Conservation (phyloP, 306 rosid genomes). For the barrel medic (Medicago truncatula) region DNA sequence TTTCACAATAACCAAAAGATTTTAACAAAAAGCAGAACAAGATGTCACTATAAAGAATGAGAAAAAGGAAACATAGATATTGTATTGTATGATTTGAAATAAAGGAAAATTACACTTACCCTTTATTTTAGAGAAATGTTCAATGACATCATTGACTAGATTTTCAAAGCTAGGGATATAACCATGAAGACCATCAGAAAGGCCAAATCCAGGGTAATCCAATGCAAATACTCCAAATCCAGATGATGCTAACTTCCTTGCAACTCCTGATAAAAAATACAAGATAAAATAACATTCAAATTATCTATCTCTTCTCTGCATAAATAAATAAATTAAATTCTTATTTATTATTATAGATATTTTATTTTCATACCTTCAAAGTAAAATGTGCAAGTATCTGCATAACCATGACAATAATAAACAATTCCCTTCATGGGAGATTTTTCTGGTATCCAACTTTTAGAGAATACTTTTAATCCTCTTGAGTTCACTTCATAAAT, state of each 20-base stretch:
- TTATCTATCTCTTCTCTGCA: slow-evolving; percentile 14
- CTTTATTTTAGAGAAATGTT: slow-evolving; percentile 80
- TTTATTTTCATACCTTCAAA: slow-evolving; percentile 51
- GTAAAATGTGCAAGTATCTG: slow-evolving; percentile 63
- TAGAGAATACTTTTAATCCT: slow-evolving; percentile 55
- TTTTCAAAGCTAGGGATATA: slow-evolving; percentile 75
- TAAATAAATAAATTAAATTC: background rate
- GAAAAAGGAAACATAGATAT: slow-evolving; percentile 17
- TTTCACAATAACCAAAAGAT: background rate
- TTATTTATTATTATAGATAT: background rate
- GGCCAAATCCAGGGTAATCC: slow-evolving; percentile 98
- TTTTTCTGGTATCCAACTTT: slow-evolving; percentile 57
- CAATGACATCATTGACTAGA: slow-evolving; percentile 82
- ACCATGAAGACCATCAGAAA: slow-evolving; percentile 94
- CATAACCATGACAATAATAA: slow-evolving; percentile 62
- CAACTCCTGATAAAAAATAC: slow-evolving; percentile 64
- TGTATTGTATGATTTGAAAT: background rate
- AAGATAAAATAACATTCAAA: slow-evolving; percentile 13
- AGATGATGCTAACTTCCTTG: slow-evolving; percentile 80
- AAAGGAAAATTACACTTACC: slow-evolving; percentile 48
- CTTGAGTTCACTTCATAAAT: slow-evolving; percentile 58
- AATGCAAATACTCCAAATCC: slow-evolving; percentile 91
- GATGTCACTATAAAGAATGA: slow-evolving; percentile 3
- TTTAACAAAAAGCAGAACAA: background rate
- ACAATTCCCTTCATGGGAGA: slow-evolving; percentile 50